phyloP scores from a whole-genome alignment of 2,329 filamentous ascomycete genomes.

The Fusarium sulawesiense region DNA sequence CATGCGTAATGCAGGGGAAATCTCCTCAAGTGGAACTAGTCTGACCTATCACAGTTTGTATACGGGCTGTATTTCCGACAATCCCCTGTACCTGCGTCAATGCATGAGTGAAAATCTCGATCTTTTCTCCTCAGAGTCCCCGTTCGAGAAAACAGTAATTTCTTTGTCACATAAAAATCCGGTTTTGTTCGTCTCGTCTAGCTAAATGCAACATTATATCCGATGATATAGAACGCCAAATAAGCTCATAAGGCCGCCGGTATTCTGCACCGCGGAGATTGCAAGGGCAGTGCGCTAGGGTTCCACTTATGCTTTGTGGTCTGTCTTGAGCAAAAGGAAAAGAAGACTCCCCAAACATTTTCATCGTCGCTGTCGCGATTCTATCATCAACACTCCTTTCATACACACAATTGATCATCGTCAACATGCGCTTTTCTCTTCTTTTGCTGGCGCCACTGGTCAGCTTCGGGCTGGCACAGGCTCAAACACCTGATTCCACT shows the following conservation, averaged over 20 bases:
- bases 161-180: conserved; percentile 8
- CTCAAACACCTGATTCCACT: conserved; percentile 27
- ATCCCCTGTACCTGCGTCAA: conserved; percentile 16
- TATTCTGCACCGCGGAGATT: conserved; percentile 7
- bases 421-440: conserved; percentile 21
- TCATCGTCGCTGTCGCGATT: neutral
- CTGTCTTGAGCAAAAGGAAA: neutral
- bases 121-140: neutral
- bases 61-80: conserved; percentile 1
- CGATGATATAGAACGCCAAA: conserved; percentile 3
- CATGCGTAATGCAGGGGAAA: conserved; percentile 21
- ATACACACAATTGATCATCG: neutral
- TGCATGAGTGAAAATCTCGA: conserved; percentile 26
- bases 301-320: conserved; percentile 17
- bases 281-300: neutral
- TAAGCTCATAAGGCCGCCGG: conserved; percentile 7
- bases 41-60: neutral
- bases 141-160: conserved; percentile 7
- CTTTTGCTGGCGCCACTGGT: conserved; percentile 17
- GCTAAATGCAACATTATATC: conserved; percentile 1
- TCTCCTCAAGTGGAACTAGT: neutral
- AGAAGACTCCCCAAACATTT: neutral
- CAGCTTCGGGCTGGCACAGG: conserved; percentile 5
- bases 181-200: conserved; percentile 2
- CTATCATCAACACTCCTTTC: neutral